Evolutionary conservation across 2,329 filamentous ascomycete genomes (phyloP), one percentile per base, ranked within the genome.

Genomic region (Pyrenophora tritici-repentis): DNA sequence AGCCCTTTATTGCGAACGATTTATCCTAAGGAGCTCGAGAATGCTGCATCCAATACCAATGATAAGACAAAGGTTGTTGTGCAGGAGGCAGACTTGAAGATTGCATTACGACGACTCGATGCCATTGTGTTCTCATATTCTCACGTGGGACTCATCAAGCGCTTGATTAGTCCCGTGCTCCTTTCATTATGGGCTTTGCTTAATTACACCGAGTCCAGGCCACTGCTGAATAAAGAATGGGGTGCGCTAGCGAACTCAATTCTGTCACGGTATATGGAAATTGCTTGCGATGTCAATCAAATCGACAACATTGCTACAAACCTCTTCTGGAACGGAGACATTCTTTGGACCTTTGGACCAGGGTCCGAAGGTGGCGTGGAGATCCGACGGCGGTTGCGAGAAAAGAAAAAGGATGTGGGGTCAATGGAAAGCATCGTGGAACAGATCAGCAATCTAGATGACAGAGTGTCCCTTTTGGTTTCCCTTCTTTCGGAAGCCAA

Each of bases 391-490:
- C 52, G 65, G 83, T 83, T 92, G 87, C 82, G 94, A 88, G 82
- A 95, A 86, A 78, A 94, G 84, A 72, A 87, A 87, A 73, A 90
- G 87, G 73, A 17, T 3, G 32, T 32, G 10, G 22, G 93, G 88
- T 77, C 95, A 82, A 59, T 71, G 47, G 50, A 55, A 2, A 52
- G 47, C 7, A 82, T 97, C 87, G 87, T 97, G 91, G 48, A 57
- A n/a, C 63, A 59, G 3, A 68, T 74, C 18, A 57, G 46, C 40
- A 54, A 53, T 9, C 37, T 75, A n/a, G 62, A 69, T n/a, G 53
- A 55, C 24, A 65, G 63, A 12, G 47, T 72, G 1, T 44, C 56
- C 3, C 42, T 61, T 7, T 52, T 74, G 3, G 55, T 70, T 1
- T 55, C 59, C 6, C 53, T 74, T 2, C 62, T 89, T 4, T 70